Evolutionary conservation across 108 stramenopile genomes (phyloP).

Genomic region (Cyclotella choctawhatcheeana): DNA sequence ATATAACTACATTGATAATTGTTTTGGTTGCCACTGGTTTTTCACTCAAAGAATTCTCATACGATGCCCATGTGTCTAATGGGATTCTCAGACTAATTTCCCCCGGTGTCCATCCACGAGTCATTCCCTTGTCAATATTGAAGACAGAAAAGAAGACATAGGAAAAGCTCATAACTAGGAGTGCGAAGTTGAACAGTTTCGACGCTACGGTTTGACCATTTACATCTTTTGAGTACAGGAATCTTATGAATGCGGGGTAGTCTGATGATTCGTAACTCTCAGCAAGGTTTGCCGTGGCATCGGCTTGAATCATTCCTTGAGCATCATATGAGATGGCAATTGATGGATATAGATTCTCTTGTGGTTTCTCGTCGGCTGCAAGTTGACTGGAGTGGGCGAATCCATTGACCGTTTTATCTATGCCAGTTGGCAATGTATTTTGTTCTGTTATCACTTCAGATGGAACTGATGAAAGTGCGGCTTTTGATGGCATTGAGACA

Average conservation of each 20-base stretch:
- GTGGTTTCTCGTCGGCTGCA: constrained; percentile 8
- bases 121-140: constrained; percentile 85
- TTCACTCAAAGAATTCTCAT: constrained; percentile 78
- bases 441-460: not conserved
- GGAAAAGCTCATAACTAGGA: constrained; percentile 75
- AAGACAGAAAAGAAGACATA: constrained; percentile 76
- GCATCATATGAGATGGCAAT: constrained; percentile 13
- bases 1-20: constrained; percentile 94
- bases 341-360: not conserved
- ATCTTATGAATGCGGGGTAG: constrained; percentile 40
- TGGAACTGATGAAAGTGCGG: not conserved
- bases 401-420: not conserved
- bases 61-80: constrained; percentile 89
- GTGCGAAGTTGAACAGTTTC: constrained; percentile 74
- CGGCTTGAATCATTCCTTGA: constrained; percentile 7
- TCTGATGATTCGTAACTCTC: constrained; percentile 3
- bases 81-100: constrained; percentile 88
- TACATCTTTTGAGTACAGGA: constrained; percentile 36
- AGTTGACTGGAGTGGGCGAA: not conserved
- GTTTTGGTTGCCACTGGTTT: constrained; percentile 94
- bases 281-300: not conserved
- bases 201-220: constrained; percentile 53
- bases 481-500: too few relatives aligned
- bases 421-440: not conserved
- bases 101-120: constrained; percentile 80